Conservation (phyloP, 2,329 filamentous ascomycete species). For the Alternaria sp. region DNA sequence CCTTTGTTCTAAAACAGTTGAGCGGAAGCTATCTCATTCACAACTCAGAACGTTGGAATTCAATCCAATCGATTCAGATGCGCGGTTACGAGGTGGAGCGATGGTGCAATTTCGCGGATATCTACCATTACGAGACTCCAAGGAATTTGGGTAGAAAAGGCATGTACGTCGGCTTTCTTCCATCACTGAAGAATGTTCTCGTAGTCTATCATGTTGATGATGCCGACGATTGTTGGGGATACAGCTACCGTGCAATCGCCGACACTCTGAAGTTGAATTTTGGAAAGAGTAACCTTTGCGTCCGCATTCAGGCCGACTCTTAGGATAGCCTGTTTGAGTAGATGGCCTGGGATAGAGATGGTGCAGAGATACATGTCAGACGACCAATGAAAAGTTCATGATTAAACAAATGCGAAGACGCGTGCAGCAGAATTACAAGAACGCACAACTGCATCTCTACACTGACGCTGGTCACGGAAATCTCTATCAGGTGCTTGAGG, state of each 20-base stretch:
- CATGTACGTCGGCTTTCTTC: neutral
- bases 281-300: neutral
- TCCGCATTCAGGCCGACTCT: neutral
- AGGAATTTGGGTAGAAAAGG: no score
- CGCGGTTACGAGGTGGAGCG: neutral
- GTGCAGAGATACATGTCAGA: no score
- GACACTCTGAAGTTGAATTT: neutral
- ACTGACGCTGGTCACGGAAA: no score
- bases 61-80: neutral
- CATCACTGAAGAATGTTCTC: neutral
- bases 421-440: no score
- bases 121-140: no score
- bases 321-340: accelerated
- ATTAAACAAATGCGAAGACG: neutral
- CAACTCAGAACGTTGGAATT: neutral
- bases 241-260: no score
- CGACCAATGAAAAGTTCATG: no score
- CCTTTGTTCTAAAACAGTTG: accelerated
- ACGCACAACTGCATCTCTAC: no score
- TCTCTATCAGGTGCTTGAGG: no score
- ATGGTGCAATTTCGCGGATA: neutral
- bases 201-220: accelerated
- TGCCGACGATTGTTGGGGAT: no score
- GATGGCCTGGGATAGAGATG: neutral
- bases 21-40: accelerated